Evolutionary conservation across 2,329 filamentous ascomycete species (phyloP), one percentile per base, ranked within the genome.

Genomic region (Simplicillium sp.): DNA sequence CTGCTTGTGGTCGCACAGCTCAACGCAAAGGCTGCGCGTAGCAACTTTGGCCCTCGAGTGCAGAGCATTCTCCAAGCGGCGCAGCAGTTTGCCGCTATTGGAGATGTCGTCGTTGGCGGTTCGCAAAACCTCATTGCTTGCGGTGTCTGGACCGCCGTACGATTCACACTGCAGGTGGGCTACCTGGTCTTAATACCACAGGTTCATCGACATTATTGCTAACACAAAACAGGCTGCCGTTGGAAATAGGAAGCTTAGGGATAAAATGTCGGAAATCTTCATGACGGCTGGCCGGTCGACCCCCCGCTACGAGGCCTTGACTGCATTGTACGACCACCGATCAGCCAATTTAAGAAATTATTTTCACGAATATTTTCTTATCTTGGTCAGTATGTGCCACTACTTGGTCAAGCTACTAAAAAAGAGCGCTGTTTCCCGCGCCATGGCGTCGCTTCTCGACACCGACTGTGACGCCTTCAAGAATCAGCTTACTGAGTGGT

Each of bases 51-150:
- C 0, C 56, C 66, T 7, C 57, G 66, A 3, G 52, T 70, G 14
- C 62, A 54, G 0, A 68, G 62, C 34, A 50, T 67, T 5, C 47
- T 70, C 0, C 45, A 65, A 9, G 51, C 58, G 0, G 55, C 66
- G 1, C 65, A 71, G 42, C 60, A 65, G 41, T 70, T 64, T 38
- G 64, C 61, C 15, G 56, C 59, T 0, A 44, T 70, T n/a, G 66
- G 66, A 4, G 52, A 54, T 14, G 29, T 54, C 0, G 14, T 54
- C 0, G 37, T 70, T 13, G 65, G 66, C 0, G 64, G 62, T 2
- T 61, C 60, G 0, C 66, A 70, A 46, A 70, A 68, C 33, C 34
- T 70, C 0, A 51, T 69, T 8, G 65, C 66, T 0, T 65, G 62
- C 41, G 57, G 65, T 11, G 62, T 71, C 0, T 71, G 66, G 68